Percentiles rank a stretch among this genome's conserved stretches.
These are phyloP conservation scores for Phytophthora tubulina DNA, from an alignment of 352 stramenopile genomes.

Conservation along the genomic window DNA sequence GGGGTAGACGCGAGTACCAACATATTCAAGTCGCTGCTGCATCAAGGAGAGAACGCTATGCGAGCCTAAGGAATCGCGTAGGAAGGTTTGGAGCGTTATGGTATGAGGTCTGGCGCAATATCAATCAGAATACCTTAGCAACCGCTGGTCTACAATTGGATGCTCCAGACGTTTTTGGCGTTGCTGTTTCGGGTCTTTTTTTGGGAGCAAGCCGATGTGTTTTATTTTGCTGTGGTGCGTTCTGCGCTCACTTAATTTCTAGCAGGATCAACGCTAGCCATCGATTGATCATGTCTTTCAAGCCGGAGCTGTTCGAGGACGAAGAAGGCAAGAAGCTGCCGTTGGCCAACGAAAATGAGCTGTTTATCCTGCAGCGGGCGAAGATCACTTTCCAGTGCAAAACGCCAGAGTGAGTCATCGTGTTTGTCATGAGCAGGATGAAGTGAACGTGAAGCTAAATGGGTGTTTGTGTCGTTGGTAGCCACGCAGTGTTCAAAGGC, in stretches of 20 bases:
- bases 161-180: slow-evolving; percentile 18
- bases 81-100: slow-evolving; percentile 1
- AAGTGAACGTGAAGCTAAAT: not conserved
- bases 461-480: slow-evolving; percentile 2
- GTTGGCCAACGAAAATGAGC: slow-evolving; percentile 81
- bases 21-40: not conserved
- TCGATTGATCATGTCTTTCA: slow-evolving; percentile 69
- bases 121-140: slow-evolving; percentile 12
- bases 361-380: slow-evolving; percentile 85
- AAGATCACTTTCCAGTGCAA: slow-evolving; percentile 85
- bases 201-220: slow-evolving; percentile 3
- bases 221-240: slow-evolving; percentile 11
- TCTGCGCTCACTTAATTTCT: slow-evolving; percentile 21
- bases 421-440: not conserved
- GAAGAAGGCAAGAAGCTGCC: slow-evolving; percentile 74
- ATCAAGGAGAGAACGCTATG: slow-evolving; percentile 3
- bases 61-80: slow-evolving; percentile 1
- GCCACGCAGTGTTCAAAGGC: slow-evolving; percentile 65
- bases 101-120: not conserved
- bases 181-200: slow-evolving; percentile 45
- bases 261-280: not conserved
- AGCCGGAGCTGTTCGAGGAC: slow-evolving; percentile 73
- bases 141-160: slow-evolving; percentile 27
- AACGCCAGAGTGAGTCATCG: slow-evolving; percentile 54
- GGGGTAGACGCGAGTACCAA: slow-evolving; percentile 2